Base-by-base conservation (phyloP, 2,329 filamentous ascomycete genomes). In the Thyridium curvatum region DNA sequence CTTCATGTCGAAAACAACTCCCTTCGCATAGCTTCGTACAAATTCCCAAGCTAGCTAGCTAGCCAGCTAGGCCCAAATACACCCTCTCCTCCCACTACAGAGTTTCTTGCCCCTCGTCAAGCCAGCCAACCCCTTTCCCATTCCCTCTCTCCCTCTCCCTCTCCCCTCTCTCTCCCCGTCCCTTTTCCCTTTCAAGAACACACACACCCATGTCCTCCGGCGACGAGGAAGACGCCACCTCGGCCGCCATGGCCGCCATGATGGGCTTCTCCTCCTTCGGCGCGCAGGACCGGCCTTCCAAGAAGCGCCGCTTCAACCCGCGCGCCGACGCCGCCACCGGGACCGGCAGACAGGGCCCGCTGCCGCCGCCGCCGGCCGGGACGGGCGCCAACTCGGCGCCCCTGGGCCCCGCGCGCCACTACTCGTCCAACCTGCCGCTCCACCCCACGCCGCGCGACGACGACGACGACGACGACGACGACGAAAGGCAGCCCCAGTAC, bases 211-310 rank as follows among this genome's bases (percentile, higher is more conserved):
- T 45, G 49, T 30, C 41, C 13, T 35, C 37, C 13, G 31, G 37
- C 43, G 34, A 40, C 13, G 42, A 50, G 35, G 53, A 55, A 54
- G 34, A 43, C 44, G 64, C 66, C n/a, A 52, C 64, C 15, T 68
- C 74, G 35, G 62, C 65, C 32, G 74, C 74, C 38, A 79, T 86
- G 57, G 79, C 80, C 16, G 73, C 75, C 32, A 71, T 75, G 34
- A 83, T 89, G 79, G 85, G 85, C 46, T 89, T 89, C 60, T 73
- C 79, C 8, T 72, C 76, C 41, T 90, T 90, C 53, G 84, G 84
- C 47, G 60, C 63, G 9, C 66, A 73, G 48, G 56, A 65, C 38
- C 63, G 59, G 3, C 64, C 71, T 2, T 68, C 69, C 32, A 86
- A 84, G 58, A 84, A 84, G 56, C 74, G 83, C 44, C 82, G 81